Conservation (phyloP, 2,329 filamentous ascomycete species). For the Alternaria metachromatica region DNA sequence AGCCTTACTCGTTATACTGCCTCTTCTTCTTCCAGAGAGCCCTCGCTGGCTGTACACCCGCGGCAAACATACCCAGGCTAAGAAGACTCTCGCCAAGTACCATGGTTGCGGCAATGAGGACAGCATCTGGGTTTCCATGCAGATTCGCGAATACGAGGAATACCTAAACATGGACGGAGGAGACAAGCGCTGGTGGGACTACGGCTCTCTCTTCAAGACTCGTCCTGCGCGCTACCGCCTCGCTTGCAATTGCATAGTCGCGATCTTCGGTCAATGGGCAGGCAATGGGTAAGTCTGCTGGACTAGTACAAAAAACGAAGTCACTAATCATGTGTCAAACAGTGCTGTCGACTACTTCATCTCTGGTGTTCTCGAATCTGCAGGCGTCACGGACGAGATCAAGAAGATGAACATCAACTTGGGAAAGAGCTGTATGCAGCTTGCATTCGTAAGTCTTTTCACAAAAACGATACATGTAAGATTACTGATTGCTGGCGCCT, state of each 20-base stretch:
- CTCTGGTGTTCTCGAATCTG: slow-evolving; percentile 42
- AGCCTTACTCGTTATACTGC: slow-evolving; percentile 52
- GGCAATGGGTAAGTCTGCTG: slow-evolving; percentile 38
- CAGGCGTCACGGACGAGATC: slow-evolving; percentile 42
- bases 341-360: slow-evolving; percentile 42
- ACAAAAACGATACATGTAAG: no score
- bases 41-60: slow-evolving; percentile 56
- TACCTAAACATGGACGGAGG: slow-evolving; percentile 61
- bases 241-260: slow-evolving; percentile 59
- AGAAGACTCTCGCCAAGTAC: slow-evolving; percentile 62
- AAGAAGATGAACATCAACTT: slow-evolving; percentile 49
- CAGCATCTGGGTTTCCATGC: slow-evolving; percentile 34
- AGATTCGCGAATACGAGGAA: slow-evolving; percentile 51
- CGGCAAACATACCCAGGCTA: slow-evolving; percentile 60
- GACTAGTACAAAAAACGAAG: not conserved
- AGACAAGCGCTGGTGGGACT: slow-evolving; percentile 67
- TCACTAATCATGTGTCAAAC: not conserved
- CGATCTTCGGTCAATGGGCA: slow-evolving; percentile 58
- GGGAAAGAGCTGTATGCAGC: slow-evolving; percentile 41
- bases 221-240: slow-evolving; percentile 56
- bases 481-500: not conserved
- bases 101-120: slow-evolving; percentile 56
- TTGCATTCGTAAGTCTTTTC: slow-evolving; percentile 32
- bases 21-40: slow-evolving; percentile 64
- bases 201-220: slow-evolving; percentile 59